A percentile compares a stretch with the other conserved stretches of the same genome.
phyloP scores from a whole-genome alignment of 2,329 filamentous ascomycete genomes.

The Phyllosticta citribraziliensis region DNA sequence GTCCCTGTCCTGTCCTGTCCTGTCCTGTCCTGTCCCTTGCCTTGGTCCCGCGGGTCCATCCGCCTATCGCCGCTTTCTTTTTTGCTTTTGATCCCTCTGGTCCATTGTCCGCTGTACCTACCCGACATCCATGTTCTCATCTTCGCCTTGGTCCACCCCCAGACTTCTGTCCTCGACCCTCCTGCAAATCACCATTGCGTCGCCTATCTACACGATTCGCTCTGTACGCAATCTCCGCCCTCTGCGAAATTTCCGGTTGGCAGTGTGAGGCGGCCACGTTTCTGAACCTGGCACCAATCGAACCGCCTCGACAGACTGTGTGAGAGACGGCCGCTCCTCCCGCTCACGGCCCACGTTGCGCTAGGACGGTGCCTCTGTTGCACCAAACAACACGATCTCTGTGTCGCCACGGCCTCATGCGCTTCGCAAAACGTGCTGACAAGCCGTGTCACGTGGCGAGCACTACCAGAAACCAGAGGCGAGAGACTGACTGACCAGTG shows the following conservation, averaged over 20 bases:
- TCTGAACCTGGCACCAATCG: background rate
- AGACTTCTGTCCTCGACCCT: background rate
- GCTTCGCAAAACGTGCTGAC: constrained; percentile 7
- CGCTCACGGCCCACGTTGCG: background rate
- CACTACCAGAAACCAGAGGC: background rate
- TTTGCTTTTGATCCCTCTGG: background rate
- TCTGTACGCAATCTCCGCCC: background rate
- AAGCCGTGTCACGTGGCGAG: constrained; percentile 8
- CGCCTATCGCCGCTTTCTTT: background rate
- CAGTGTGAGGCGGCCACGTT: background rate
- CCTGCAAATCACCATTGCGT: background rate
- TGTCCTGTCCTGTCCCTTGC: background rate
- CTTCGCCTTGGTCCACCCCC: background rate
- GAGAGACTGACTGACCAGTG: background rate
- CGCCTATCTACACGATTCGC: background rate
- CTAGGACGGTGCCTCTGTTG: background rate
- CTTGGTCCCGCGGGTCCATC: background rate
- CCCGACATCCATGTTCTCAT: constrained; percentile 6
- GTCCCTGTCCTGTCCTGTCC: background rate
- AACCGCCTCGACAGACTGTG: background rate
- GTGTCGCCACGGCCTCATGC: constrained; percentile 2
- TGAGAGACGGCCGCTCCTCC: background rate
- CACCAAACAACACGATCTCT: constrained; percentile 6
- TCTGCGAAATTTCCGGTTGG: background rate
- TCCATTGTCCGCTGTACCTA: background rate